Evolutionary conservation across 2,329 filamentous ascomycete species (phyloP).

Genomic region (Cryphonectria japonica): DNA sequence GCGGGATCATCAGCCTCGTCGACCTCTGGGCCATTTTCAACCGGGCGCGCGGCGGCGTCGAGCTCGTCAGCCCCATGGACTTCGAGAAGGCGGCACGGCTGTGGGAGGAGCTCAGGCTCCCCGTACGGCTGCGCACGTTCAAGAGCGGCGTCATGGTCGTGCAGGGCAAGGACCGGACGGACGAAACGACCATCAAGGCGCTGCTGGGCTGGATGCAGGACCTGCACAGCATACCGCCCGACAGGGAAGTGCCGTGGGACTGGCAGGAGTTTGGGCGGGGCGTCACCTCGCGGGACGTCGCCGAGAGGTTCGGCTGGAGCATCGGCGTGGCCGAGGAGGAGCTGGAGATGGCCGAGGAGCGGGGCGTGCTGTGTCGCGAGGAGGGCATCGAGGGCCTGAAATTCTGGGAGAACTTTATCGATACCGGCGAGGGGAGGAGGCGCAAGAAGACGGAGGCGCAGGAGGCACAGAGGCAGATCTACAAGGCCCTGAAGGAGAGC

Average conservation of each 20-base stretch:
- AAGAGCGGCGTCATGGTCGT: constrained; percentile 94
- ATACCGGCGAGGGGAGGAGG: constrained; percentile 46
- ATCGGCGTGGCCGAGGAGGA: constrained; percentile 95
- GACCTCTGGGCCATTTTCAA: constrained; percentile 97
- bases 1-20: constrained; percentile 86
- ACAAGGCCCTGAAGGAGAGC: constrained; percentile 48
- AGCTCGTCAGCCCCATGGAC: constrained; percentile 88
- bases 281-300: constrained; percentile 86
- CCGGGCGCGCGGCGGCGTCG: constrained; percentile 86
- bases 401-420: constrained; percentile 86
- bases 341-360: constrained; percentile 95
- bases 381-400: constrained; percentile 87
- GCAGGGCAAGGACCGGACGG: constrained; percentile 83
- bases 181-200: constrained; percentile 83
- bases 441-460: constrained; percentile 37
- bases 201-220: constrained; percentile 78
- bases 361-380: constrained; percentile 84
- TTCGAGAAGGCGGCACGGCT: constrained; percentile 87
- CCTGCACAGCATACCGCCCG: constrained; percentile 67
- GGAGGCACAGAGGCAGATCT: constrained; percentile 46
- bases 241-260: constrained; percentile 72
- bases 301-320: constrained; percentile 94
- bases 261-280: constrained; percentile 79
- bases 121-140: constrained; percentile 85
- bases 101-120: constrained; percentile 86